Evolutionary conservation across 2,329 filamentous ascomycete genomes (phyloP), one percentile per base, ranked within the genome.

Genomic region (Fusarium praegraminearum): DNA sequence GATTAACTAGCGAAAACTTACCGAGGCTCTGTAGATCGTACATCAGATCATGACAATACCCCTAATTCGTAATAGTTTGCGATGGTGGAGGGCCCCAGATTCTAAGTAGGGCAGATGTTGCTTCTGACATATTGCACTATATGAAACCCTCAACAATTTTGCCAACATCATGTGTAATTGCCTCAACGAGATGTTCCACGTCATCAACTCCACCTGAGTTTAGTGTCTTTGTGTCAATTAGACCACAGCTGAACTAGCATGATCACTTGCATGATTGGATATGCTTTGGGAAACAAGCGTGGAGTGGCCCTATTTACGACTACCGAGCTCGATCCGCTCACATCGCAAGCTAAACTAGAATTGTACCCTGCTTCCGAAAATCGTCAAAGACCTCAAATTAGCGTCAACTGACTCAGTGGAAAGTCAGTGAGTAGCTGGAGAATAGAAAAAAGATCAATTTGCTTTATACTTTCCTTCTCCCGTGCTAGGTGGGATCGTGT

Each of bases 401-500:
- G 35, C 35, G 35, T 36, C 35, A n/a, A n/a, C 3, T 36, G 35
- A n/a, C 35, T n/a, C 36, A 40, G 7, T 36, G 10, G 9, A 18
- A 16, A 36, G 35, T 10, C 9, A 36, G 35, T n/a, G 16, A 5
- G 33, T 10, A 36, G 33, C 5, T n/a, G n/a, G n/a, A n/a, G n/a
- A n/a, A n/a, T n/a, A n/a, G n/a, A n/a, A n/a, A n/a, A n/a, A n/a
- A n/a, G n/a, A n/a, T n/a, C n/a, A n/a, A n/a, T n/a, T 38, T 38
- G 10, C 12, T n/a, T 38, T 12, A 38, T 12, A 11, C 18, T 20
- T 20, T 13, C 36, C 13, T 38, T 22, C 20, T 22, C 20, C 36
- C n/a, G 12, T 20, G n/a, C 11, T 1, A n/a, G 36, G 4, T 13
- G 10, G 0, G 13, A 13, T 20, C 12, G n/a, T 20, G 11, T 0